A percentile compares a stretch with the other conserved stretches of the same genome.
Evolutionary conservation across 129 eudicot genomes (phyloP).

Genomic region (Pittosporum tobira): DNA sequence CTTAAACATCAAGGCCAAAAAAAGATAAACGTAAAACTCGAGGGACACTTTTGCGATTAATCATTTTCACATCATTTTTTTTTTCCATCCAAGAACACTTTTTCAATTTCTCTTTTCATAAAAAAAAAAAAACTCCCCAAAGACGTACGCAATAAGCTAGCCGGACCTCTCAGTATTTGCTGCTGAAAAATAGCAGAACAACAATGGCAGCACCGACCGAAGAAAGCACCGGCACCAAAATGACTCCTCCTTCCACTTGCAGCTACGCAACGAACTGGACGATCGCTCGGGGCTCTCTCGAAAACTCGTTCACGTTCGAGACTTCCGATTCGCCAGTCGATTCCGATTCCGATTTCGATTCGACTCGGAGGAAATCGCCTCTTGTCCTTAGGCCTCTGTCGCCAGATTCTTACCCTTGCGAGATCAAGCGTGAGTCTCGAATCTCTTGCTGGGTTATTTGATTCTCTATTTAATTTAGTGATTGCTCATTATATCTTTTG

Average conservation of each 20-base stretch:
- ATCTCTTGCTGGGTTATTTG: neutral
- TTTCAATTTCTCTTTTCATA: too few relatives aligned
- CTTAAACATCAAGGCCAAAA: too few relatives aligned
- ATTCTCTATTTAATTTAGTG: neutral
- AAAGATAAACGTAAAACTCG: too few relatives aligned
- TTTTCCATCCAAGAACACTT: too few relatives aligned
- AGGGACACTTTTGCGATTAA: too few relatives aligned
- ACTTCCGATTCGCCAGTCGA: conserved; percentile 48
- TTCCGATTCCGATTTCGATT: conserved; percentile 16
- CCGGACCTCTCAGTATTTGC: too few relatives aligned
- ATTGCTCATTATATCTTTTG: neutral
- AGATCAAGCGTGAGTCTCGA: conserved; percentile 48
- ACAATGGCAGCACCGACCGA: too few relatives aligned
- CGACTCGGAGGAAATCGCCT: conserved; percentile 28
- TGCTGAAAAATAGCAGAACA: too few relatives aligned
- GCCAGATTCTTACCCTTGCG: conserved; percentile 51
- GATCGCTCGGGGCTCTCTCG: conserved; percentile 40
- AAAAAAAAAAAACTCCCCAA: too few relatives aligned
- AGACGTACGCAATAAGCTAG: too few relatives aligned
- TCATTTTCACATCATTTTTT: too few relatives aligned
- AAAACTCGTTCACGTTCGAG: conserved; percentile 41
- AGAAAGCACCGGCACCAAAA: neutral
- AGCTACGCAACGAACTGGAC: conserved; percentile 39
- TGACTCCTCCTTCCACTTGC: neutral
- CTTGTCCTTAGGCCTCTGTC: conserved; percentile 42